Base-by-base conservation (phyloP, 1,139 yeast species). In the Hyphopichia burtonii region DNA sequence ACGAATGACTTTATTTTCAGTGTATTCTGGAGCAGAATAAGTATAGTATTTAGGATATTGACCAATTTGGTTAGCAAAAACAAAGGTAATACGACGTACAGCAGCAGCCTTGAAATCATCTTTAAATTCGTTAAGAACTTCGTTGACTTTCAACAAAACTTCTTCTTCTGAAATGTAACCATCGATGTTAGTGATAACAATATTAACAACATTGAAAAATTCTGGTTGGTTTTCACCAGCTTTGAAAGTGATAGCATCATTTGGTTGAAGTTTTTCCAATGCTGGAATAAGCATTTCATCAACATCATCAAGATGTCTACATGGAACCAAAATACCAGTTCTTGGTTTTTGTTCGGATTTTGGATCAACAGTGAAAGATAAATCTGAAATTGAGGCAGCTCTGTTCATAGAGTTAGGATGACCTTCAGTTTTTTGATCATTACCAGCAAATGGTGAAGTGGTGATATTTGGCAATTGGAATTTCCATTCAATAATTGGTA, bases 1-100 rank as follows among this genome's bases (percentile, higher is more conserved):
- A 73, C 99, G 91, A 63, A 93, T 88, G 31, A 91, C 91, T 69
- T 85, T 82, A 70, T 93, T 96, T 67, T 86, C 94, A 35, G 56
- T 55, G 64, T 86, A 93, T 33, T 78, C 78, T 40, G 96, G 96
- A 47, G 94, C 96, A 57, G 88, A 87, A 77, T 87, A 94, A 34
- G 99, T 93, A 71, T 85, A 94, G 73, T 93, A 93, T 66, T 86
- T 87, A 55, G 99, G 99, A 69, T 93, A 90, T 38, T 85, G 66
- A 51, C 98, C 98, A 57, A 83, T 81, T 41, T 76, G 79, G 61
- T 85, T 82, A 47, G 96, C 96, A 54, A 93, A 76, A 49, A 90
- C 88, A 67, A 93, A 89, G 3, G 99, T 87, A 47, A 93, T 76
- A 73, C 99, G 90, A 69, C 99, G 91, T 47, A 94, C 78, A 37